Percentiles rank a stretch among this genome's conserved stretches.
phyloP scores from a whole-genome alignment of 148 eudicot species.

The Amaranthus hypochondriacus region DNA sequence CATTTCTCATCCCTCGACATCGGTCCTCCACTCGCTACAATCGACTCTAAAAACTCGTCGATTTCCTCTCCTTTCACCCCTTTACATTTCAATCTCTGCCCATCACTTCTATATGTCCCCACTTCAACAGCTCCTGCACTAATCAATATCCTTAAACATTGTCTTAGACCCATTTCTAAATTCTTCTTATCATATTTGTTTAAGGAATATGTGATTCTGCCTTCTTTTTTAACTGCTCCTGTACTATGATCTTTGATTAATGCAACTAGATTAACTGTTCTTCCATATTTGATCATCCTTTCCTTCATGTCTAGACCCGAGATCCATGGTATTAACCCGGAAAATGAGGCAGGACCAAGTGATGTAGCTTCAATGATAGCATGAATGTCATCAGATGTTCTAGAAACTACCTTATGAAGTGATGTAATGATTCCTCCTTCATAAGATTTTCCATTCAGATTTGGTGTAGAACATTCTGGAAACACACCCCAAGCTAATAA shows the following conservation, averaged over 20 bases:
- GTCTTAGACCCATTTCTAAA: slow-evolving; percentile 44
- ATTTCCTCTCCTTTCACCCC: slow-evolving; percentile 45
- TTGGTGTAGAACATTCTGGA: slow-evolving; percentile 36
- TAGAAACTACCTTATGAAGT: slow-evolving; percentile 55
- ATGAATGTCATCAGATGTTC: slow-evolving; percentile 27
- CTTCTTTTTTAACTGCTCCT: slow-evolving; percentile 52
- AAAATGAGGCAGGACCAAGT: slow-evolving; percentile 51
- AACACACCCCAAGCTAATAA: slow-evolving; percentile 69
- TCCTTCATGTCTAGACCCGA: slow-evolving; percentile 66
- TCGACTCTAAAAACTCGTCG: slow-evolving; percentile 66
- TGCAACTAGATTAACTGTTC: slow-evolving; percentile 58
- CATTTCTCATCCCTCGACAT: slow-evolving; percentile 45
- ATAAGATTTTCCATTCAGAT: slow-evolving; percentile 42
- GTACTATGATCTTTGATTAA: slow-evolving; percentile 50
- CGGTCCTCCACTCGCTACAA: slow-evolving; percentile 50
- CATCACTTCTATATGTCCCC: slow-evolving; percentile 75
- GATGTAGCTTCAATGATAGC: slow-evolving; percentile 58
- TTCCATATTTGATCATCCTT: slow-evolving; percentile 46
- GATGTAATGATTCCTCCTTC: slow-evolving; percentile 83
- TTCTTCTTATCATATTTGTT: slow-evolving; percentile 46
- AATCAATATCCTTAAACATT: slow-evolving; percentile 50
- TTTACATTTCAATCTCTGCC: slow-evolving; percentile 54
- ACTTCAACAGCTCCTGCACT: slow-evolving; percentile 80
- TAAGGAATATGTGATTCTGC: slow-evolving; percentile 41
- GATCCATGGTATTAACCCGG: slow-evolving; percentile 57